phyloP scores from a whole-genome alignment of 257 asterid species.

The Forsythia viridissima region DNA sequence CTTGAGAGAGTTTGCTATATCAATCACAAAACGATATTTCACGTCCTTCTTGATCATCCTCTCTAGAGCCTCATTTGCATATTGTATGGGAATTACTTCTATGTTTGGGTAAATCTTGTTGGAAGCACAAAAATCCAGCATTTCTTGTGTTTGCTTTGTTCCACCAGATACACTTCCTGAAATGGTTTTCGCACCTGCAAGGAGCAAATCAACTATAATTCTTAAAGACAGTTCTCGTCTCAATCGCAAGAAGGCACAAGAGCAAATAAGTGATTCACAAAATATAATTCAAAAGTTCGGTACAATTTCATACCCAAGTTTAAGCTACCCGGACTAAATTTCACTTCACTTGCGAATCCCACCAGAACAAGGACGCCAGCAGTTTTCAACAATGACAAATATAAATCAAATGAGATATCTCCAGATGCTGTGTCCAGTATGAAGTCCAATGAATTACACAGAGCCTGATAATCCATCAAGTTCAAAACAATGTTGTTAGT shows the following conservation, averaged over 20 bases:
- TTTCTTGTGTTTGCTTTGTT: constrained; percentile 71
- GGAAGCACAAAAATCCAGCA: constrained; percentile 84
- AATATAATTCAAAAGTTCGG: background rate
- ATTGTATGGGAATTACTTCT: constrained; percentile 66
- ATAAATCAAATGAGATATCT: constrained; percentile 61
- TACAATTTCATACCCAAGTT: constrained; percentile 41
- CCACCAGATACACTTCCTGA: constrained; percentile 86
- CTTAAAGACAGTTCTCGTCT: background rate
- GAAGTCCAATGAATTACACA: constrained; percentile 67
- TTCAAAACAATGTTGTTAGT: background rate
- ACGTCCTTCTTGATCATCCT: constrained; percentile 82
- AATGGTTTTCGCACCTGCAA: constrained; percentile 58
- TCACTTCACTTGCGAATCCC: constrained; percentile 82
- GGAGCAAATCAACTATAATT: background rate
- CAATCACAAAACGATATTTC: constrained; percentile 85
- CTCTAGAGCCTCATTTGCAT: constrained; percentile 76
- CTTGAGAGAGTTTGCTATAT: constrained; percentile 71
- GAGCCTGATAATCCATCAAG: constrained; percentile 46
- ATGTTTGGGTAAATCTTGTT: constrained; percentile 82
- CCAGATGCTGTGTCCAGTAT: constrained; percentile 79
- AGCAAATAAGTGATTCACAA: background rate
- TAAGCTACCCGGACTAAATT: constrained; percentile 53
- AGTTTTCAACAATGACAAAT: constrained; percentile 65
- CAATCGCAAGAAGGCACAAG: background rate
- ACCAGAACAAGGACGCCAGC: constrained; percentile 73